Evolutionary conservation across 140 eudicot species (phyloP).

Genomic region (Cichorium intybus): DNA sequence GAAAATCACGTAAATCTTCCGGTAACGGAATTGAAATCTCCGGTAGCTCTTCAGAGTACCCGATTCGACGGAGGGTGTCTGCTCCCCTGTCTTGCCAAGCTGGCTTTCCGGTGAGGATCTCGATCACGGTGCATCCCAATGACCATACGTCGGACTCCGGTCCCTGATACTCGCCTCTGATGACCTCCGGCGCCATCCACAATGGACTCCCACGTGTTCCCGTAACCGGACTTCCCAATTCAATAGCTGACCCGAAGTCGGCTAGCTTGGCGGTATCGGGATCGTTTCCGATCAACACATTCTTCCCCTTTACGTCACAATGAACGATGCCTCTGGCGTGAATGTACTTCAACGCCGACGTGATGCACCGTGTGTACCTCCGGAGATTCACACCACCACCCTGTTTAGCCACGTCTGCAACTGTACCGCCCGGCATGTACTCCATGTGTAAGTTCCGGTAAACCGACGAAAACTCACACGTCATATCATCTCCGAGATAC

Average conservation of each 20-base stretch:
- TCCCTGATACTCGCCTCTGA: slow-evolving; percentile 70
- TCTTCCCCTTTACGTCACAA: slow-evolving; percentile 75
- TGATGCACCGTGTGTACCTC: slow-evolving; percentile 48
- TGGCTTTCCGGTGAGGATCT: slow-evolving; percentile 73
- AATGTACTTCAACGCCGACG: slow-evolving; percentile 50
- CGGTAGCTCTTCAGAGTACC: slow-evolving; percentile 45
- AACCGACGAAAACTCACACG: slow-evolving; percentile 21
- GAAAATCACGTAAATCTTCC: slow-evolving; percentile 44
- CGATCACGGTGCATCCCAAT: slow-evolving; percentile 74
- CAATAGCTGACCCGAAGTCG: slow-evolving; percentile 72
- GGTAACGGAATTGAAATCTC: slow-evolving; percentile 30
- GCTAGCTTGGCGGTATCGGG: slow-evolving; percentile 57
- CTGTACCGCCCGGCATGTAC: slow-evolving; percentile 62
- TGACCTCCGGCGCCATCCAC: slow-evolving; percentile 94
- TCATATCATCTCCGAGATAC: slow-evolving; percentile 56
- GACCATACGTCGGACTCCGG: slow-evolving; percentile 88
- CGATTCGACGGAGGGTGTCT: slow-evolving; percentile 41
- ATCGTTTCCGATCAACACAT: slow-evolving; percentile 50
- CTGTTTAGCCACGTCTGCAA: slow-evolving; percentile 36
- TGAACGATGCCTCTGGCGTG: slow-evolving; percentile 55
- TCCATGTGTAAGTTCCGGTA: slow-evolving; percentile 65
- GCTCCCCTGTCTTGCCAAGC: slow-evolving; percentile 57
- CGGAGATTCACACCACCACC: slow-evolving; percentile 4
- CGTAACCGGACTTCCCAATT: not conserved
- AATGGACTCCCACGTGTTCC: slow-evolving; percentile 72